Evolutionary conservation across 1,139 yeast species (phyloP).

Genomic region (Neolecta irregularis): DNA sequence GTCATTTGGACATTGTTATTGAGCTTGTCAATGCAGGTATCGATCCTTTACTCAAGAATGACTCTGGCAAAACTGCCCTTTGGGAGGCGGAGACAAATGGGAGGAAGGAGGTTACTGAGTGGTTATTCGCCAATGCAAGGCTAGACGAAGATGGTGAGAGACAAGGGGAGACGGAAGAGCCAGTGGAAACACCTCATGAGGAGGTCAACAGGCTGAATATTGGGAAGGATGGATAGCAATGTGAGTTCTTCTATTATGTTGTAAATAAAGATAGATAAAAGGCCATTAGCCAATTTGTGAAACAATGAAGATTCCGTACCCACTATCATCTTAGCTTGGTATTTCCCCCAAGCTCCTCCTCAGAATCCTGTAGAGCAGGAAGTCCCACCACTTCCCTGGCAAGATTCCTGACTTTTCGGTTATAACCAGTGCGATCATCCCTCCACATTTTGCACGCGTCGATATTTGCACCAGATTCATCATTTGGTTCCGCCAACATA

Average conservation of each 20-base stretch:
- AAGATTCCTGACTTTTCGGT: conserved; percentile 46
- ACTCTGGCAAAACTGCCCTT: conserved; percentile 65
- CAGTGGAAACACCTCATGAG: too few species aligned
- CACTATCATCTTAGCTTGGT: too few species aligned
- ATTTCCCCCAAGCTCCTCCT: too few species aligned
- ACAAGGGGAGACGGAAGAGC: too few species aligned
- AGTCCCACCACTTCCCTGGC: conserved; percentile 55
- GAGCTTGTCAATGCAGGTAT: conserved; percentile 60
- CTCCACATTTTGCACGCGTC: conserved; percentile 96
- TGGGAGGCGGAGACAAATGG: conserved; percentile 73
- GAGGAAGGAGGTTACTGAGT: conserved; percentile 31
- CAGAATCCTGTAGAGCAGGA: too few species aligned
- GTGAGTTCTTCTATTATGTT: background rate
- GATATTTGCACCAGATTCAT: conserved; percentile 90
- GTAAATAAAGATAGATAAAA: background rate
- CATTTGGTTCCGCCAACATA: conserved; percentile 93
- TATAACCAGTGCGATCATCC: conserved; percentile 55
- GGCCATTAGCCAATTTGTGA: background rate
- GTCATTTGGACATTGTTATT: conserved; percentile 59
- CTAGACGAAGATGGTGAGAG: too few species aligned
- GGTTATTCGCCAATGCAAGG: conserved; percentile 38
- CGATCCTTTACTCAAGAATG: conserved; percentile 66
- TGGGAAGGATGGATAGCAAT: background rate
- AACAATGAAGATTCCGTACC: background rate
- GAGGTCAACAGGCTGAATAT: too few species aligned